These are phyloP conservation scores for Rhamnella rubrinervis DNA, from an alignment of 331 rosid species.

Conservation along the genomic window DNA sequence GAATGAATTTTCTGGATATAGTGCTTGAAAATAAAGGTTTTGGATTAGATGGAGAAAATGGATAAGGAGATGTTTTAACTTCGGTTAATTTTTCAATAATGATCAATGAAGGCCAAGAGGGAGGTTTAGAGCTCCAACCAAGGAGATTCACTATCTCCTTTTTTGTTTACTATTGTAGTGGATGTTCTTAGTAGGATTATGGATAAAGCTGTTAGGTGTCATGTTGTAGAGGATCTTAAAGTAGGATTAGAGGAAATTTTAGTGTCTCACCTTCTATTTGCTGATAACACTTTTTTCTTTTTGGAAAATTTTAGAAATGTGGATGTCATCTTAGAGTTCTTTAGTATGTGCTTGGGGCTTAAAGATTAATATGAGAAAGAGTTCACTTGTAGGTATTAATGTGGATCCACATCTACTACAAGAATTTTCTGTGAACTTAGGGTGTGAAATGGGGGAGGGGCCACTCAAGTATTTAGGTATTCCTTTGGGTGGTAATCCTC, in stretches of 20 bases:
- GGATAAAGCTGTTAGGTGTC: too few species aligned
- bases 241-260: background rate
- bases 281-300: background rate
- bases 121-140: too few species aligned
- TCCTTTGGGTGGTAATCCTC: background rate
- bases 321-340: too few species aligned
- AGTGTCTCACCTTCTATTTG: background rate
- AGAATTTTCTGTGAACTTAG: background rate
- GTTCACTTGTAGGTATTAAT: background rate
- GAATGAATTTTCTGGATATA: background rate
- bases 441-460: background rate
- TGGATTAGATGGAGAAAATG: background rate
- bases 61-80: background rate
- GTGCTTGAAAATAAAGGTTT: background rate
- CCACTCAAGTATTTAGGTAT: background rate
- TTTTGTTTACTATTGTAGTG: too few species aligned
- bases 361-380: too few species aligned
- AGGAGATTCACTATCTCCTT: too few species aligned
- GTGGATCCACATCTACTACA: background rate
- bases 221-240: too few species aligned
- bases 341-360: too few species aligned
- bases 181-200: too few species aligned
- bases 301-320: too few species aligned
- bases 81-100: background rate
- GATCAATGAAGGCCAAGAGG: background rate